A percentile compares a stretch with the other conserved stretches of the same genome.
Conservation (phyloP, 2,329 filamentous ascomycete genomes). For the Aspergillus sp. region DNA sequence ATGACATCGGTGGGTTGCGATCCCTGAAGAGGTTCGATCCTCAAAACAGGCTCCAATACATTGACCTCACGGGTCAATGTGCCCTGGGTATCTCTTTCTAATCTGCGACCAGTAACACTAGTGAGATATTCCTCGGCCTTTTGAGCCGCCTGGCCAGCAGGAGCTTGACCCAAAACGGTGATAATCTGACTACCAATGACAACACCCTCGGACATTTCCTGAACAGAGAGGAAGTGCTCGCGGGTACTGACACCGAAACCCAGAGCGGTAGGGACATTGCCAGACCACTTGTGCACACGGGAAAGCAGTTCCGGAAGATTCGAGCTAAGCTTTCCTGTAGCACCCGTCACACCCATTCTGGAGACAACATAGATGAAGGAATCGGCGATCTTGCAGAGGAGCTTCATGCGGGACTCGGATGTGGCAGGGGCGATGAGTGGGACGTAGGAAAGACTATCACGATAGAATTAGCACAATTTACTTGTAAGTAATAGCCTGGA, state of each 20-base stretch:
- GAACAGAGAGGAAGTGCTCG: conserved; percentile 87
- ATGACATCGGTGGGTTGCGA: conserved; percentile 63
- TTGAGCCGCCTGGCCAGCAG: conserved; percentile 64
- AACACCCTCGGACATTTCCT: conserved; percentile 83
- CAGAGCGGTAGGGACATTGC: conserved; percentile 84
- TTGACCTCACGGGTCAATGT: conserved; percentile 64
- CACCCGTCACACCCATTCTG: conserved; percentile 93
- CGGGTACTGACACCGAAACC: conserved; percentile 95
- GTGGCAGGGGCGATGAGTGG: conserved; percentile 95
- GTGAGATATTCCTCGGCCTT: conserved; percentile 85
- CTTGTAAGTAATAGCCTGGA: background rate
- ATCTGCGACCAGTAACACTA: conserved; percentile 62
- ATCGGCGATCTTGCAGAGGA: conserved; percentile 94
- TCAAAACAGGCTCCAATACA: conserved; percentile 66
- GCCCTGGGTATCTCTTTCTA: conserved; percentile 46
- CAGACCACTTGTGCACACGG: conserved; percentile 88
- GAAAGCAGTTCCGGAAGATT: conserved; percentile 78
- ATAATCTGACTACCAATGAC: conserved; percentile 97
- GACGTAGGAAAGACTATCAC: conserved; percentile 77
- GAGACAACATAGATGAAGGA: conserved; percentile 99
- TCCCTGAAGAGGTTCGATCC: conserved; percentile 54
- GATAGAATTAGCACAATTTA: background rate
- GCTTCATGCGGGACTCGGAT: conserved; percentile 88
- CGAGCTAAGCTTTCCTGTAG: conserved; percentile 76
- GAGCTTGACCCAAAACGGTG: conserved; percentile 70